Evolutionary conservation across 2,329 filamentous ascomycete species (phyloP), one percentile per base, ranked within the genome.

Genomic region (Fusarium transvaalense): DNA sequence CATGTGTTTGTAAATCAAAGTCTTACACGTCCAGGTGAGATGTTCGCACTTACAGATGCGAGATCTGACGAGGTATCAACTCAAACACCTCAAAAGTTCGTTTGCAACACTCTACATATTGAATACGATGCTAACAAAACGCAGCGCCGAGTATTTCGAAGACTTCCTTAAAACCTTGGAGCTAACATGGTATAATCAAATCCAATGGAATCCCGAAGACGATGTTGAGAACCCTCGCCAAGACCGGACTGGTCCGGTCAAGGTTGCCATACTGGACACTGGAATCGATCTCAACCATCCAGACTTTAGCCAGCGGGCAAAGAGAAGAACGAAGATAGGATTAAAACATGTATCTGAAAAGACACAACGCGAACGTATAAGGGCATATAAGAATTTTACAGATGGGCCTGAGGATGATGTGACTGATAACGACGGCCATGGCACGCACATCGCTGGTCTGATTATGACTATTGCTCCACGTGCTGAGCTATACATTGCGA

Each of bases 221-320:
- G 61, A 67, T 34, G 23, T 41, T 5, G 42, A 35, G 3, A 34
- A 45, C 34, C 42, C 45, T 23, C 29, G 52, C 5, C 42, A 37
- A 32, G 47, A 65, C 13, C 58, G 56, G 53, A 29, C 64, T 12
- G 64, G 53, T 17, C 64, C 64, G 25, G 64, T 67, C 6, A 65
- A 62, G 39, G 58, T 67, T 3, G 64, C 61, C 9, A 65, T 67
- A 29, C 61, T 67, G 6, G 64, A 67, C 38, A 65, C 64, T 12
- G 64, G 64, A n/a, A 65, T 67, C 17, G 64, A 62, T 32, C 34
- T 65, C 15, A 19, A 27, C 10, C 64, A 65, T 13, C 51, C 37
- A 17, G 64, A 67, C 39, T 67, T 64, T 31, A 12, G 10, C 10
- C 43, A 47, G 15, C 56, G 47, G 10, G 61, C 61, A 5, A 41